Evolutionary conservation across 192 early-diverging fungal genomes (phyloP), one percentile per base, ranked within the genome.

Genomic region (Coemansia sp.): DNA sequence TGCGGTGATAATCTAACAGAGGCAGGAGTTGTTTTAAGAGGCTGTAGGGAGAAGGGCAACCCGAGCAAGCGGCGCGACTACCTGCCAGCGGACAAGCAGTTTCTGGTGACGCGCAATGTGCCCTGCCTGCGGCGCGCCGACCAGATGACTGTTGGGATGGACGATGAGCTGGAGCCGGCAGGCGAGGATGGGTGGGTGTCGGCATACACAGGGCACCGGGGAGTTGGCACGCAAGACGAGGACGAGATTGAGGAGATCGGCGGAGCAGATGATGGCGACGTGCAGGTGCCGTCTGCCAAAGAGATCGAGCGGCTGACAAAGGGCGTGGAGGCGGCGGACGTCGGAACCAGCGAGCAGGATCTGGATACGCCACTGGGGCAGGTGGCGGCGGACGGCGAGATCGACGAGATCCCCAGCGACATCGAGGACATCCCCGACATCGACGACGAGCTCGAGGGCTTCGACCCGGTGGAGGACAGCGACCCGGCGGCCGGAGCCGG

Each of bases 351-450:
- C 66, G 73, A 78, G 58, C 72, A 83, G 63, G 76, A 77, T 36
- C 76, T 77, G 49, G 76, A 78, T 45, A 78, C 67, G 24, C 81
- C 75, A 10, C 64, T 83, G 53, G 76, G 75, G 15, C 81, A 83
- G 64, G 75, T 63, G 3, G 75, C 71, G 26, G 79, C 83, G 30
- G 84, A 81, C 10, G 84, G 85, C 8, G 88, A 87, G 34, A 77
- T 84, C 20, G 90, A 91, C 45, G 90, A 95, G 35, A 91, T 93
- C 48, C 92, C 92, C 24, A 81, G 78, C 26, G 89, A 95, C 70
- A 85, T 94, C 48, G 93, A 94, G 26, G 94, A 95, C 45, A 95
- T 96, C 65, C 94, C 94, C 5, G 96, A 98, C 68, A 91, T 97
- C 67, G 91, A 93, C 63, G 91, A 92, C 20, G 81, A 84, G 66